Conservation (phyloP, 192 early-diverging fungal genomes). For the Thoreauomyces humboldtii region DNA sequence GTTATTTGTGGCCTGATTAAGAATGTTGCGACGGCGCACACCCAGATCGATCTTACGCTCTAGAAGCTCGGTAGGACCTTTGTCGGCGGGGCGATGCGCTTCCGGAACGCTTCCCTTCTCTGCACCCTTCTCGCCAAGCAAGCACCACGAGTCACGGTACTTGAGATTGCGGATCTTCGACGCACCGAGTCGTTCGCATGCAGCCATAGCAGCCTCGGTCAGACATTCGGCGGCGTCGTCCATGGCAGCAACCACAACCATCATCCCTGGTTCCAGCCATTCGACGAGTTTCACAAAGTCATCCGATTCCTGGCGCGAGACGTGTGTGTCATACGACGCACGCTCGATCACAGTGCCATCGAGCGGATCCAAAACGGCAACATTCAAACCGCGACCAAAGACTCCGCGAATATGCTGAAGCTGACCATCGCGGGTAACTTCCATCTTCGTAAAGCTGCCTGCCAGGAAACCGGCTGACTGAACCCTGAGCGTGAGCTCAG, state of each 20-base stretch:
- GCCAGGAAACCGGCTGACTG: constrained; percentile 72
- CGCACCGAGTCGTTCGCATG: constrained; percentile 63
- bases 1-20: constrained; percentile 17
- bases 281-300: constrained; percentile 69
- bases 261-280: constrained; percentile 60
- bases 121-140: constrained; percentile 77
- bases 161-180: constrained; percentile 48
- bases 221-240: constrained; percentile 75
- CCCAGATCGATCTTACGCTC: constrained; percentile 50
- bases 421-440: constrained; percentile 48
- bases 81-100: constrained; percentile 44
- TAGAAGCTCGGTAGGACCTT: constrained; percentile 63
- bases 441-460: constrained; percentile 72
- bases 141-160: constrained; percentile 79
- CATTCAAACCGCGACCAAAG: constrained; percentile 70
- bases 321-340: constrained; percentile 73
- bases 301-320: constrained; percentile 54
- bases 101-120: constrained; percentile 49
- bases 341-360: constrained; percentile 66
- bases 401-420: constrained; percentile 46
- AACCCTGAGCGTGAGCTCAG: constrained; percentile 52
- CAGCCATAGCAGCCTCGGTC: constrained; percentile 53
- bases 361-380: constrained; percentile 71
- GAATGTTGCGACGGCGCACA: constrained; percentile 43
- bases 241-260: constrained; percentile 64